These are phyloP conservation scores for Paracoccidioides brasiliensis DNA, from an alignment of 2,329 filamentous ascomycete species.

Conservation along the genomic window DNA sequence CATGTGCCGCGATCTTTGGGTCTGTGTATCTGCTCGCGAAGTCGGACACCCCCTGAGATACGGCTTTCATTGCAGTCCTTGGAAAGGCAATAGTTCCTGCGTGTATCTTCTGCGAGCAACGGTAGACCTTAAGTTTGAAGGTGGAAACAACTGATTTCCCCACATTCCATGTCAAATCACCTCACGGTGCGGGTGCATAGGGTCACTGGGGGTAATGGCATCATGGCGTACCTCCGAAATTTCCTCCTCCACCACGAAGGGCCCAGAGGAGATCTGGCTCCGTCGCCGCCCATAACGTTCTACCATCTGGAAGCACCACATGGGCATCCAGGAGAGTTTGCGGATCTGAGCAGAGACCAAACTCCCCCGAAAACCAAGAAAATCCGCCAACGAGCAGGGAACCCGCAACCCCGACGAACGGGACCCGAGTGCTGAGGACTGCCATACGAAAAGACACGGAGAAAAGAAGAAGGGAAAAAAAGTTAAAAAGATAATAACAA, in stretches of 20 bases:
- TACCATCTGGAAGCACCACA: constrained; percentile 27
- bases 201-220: neutral
- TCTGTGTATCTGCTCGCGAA: neutral
- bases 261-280: constrained; percentile 32
- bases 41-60: neutral
- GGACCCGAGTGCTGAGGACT: constrained; percentile 25
- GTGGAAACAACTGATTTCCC: neutral
- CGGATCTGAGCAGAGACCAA: constrained; percentile 28
- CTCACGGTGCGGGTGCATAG: neutral
- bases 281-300: constrained; percentile 25
- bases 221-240: constrained; percentile 12
- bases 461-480: neutral
- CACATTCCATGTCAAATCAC: neutral
- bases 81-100: neutral
- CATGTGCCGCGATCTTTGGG: neutral
- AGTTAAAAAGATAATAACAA: neutral
- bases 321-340: constrained; percentile 30
- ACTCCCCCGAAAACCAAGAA: constrained; percentile 28
- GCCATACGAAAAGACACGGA: neutral
- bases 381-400: constrained; percentile 26
- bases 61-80: neutral
- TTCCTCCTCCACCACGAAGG: constrained; percentile 28
- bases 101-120: neutral
- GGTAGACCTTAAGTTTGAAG: neutral
- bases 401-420: constrained; percentile 29